These are phyloP conservation scores for Fraxinus velutina DNA, from an alignment of 305 asterid species.

Conservation along the genomic window DNA sequence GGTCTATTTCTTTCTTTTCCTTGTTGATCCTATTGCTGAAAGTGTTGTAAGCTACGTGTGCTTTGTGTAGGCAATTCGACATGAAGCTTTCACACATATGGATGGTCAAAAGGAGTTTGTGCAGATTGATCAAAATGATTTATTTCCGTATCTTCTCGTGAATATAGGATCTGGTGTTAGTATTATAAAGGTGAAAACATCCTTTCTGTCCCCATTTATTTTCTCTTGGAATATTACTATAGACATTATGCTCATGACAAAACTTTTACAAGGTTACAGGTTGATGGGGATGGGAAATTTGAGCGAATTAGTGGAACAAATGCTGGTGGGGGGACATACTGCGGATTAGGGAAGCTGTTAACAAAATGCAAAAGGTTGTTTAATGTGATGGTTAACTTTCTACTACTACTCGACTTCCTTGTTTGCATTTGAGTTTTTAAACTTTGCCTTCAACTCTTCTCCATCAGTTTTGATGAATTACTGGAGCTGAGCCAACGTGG, in stretches of 20 bases:
- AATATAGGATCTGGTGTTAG: slow-evolving; percentile 99
- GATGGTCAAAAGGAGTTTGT: slow-evolving; percentile 93
- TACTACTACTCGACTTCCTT: slow-evolving; percentile 18
- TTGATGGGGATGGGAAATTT: slow-evolving; percentile 87
- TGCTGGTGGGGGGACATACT: slow-evolving; percentile 98
- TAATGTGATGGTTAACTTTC: slow-evolving; percentile 21
- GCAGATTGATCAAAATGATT: slow-evolving; percentile 89
- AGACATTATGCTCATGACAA: slow-evolving; percentile 6
- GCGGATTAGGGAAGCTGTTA: slow-evolving; percentile 91
- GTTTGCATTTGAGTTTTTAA: slow-evolving; percentile 14
- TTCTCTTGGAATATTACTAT: neutral
- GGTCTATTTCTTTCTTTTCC: slow-evolving; percentile 2
- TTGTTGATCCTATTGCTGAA: slow-evolving; percentile 1
- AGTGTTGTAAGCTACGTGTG: slow-evolving; percentile 1
- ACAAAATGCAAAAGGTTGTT: slow-evolving; percentile 89
- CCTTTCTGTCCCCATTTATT: slow-evolving; percentile 16
- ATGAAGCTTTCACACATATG: slow-evolving; percentile 95
- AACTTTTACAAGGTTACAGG: slow-evolving; percentile 49
- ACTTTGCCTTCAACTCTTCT: slow-evolving; percentile 19
- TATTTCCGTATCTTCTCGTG: slow-evolving; percentile 91
- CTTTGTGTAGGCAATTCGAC: slow-evolving; percentile 80
- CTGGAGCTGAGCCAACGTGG: slow-evolving; percentile 96
- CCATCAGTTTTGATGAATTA: slow-evolving; percentile 77
- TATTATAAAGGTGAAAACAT: slow-evolving; percentile 77
- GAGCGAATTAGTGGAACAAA: slow-evolving; percentile 99